Base-by-base conservation (phyloP, 164 flowering plant genomes). In the Macadamia tetraphylla region DNA sequence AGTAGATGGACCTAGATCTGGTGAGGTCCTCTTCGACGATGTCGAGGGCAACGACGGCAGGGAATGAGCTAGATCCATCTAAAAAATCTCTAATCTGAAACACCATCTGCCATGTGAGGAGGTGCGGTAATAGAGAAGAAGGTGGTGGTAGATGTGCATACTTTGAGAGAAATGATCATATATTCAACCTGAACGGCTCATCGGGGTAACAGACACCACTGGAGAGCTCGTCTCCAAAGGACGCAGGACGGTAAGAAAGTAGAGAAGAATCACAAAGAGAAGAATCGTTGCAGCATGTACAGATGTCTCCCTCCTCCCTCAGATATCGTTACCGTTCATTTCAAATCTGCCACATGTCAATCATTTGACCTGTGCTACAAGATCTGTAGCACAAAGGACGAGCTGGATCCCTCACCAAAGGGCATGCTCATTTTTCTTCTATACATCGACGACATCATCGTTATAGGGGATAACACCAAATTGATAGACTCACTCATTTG, bases 1-100 rank as follows among this genome's bases (percentile, higher is more conserved):
- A 92, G 74, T 90, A 87, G 9, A 88, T 83, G 13, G 92, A 88
- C 84, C 90, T 86, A 67, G 96, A 87, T 71, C 83, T 81, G 43
- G 85, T 71, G 1, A 88, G 96, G 51, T 90, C 92, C 69, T 92
- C 98, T 70, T 92, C 98, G n/a, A 92, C 84, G 31, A 92, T 77
- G 67, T 88, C 92, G 30, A 92, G 83, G 13, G 79, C 67, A 9
- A 86, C 88, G 59, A 73, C 68, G 14, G 70, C 76, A 48, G 84
- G 78, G 2, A 75, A 44, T 9, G 74, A 73, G 58, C 75, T 82
- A 0, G 62, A 53, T 29, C 62, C 82, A 44, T 65, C 74, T 15
- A 12, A 18, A 23, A 65, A 3, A n/a, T 75, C 82, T 3, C 84
- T 84, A 73, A 81, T 73, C n/a, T 83, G 79, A 60, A 84, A 82